phyloP scores from a whole-genome alignment of 1,284 basidiomycete species.

The Sanghuangporus baumii region DNA sequence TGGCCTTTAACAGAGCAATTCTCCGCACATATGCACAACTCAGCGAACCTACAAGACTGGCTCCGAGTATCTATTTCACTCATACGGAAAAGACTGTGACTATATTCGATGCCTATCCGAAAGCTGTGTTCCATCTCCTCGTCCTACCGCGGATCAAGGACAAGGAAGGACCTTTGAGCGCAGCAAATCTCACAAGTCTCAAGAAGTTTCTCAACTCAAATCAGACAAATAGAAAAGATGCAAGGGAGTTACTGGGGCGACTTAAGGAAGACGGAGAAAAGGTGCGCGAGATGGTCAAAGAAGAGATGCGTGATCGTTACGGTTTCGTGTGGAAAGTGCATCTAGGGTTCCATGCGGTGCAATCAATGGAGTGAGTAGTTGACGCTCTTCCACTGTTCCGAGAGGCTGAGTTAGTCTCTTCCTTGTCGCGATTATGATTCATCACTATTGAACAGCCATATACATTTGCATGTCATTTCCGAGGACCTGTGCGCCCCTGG shows the following conservation, averaged over 20 bases:
- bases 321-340: constrained; percentile 80
- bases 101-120: constrained; percentile 83
- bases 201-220: constrained; percentile 44
- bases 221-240: constrained; percentile 42
- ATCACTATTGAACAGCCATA: constrained; percentile 47
- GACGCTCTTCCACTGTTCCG: not conserved
- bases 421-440: not conserved
- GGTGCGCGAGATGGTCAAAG: constrained; percentile 57
- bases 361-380: constrained; percentile 67
- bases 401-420: not conserved
- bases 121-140: constrained; percentile 81
- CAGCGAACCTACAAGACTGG: constrained; percentile 44
- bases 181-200: constrained; percentile 49
- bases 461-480: constrained; percentile 87
- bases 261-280: constrained; percentile 53
- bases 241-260: constrained; percentile 48
- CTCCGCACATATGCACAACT: constrained; percentile 59
- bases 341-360: constrained; percentile 84
- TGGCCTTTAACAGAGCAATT: constrained; percentile 28
- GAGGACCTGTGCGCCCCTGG: constrained; percentile 69
- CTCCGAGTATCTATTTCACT: constrained; percentile 58
- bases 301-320: constrained; percentile 76
- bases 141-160: constrained; percentile 41
- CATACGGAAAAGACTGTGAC: constrained; percentile 58
- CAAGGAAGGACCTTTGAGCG: constrained; percentile 24